A percentile compares a stretch with the other conserved stretches of the same genome.
Conservation (phyloP, 331 rosid genomes). For the Stylosanthes scabra region DNA sequence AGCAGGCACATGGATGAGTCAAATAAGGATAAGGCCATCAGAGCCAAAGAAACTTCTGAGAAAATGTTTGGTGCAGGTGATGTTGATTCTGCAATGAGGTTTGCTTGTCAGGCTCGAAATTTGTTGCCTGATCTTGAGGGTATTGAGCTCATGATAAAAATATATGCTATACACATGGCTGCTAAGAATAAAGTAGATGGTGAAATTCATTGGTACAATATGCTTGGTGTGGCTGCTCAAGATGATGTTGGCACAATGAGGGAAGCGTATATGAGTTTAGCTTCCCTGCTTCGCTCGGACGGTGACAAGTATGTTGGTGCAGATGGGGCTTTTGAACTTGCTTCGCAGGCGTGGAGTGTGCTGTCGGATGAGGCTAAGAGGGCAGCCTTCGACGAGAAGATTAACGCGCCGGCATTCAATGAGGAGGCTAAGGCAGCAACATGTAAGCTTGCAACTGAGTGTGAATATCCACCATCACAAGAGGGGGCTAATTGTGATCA, state of each 20-base stretch:
- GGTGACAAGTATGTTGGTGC: slow-evolving; percentile 55
- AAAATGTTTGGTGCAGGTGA: slow-evolving; percentile 52
- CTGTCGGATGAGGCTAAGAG: slow-evolving; percentile 54
- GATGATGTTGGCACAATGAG: slow-evolving; percentile 52
- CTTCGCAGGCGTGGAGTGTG: slow-evolving; percentile 61
- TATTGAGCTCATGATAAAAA: slow-evolving; percentile 51
- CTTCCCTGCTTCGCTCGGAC: slow-evolving; percentile 57
- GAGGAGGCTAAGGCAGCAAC: background rate
- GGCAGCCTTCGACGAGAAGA: slow-evolving; percentile 48
- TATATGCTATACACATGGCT: slow-evolving; percentile 46
- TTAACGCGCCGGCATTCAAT: background rate
- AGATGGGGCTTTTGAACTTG: slow-evolving; percentile 57
- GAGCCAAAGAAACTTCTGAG: slow-evolving; percentile 57
- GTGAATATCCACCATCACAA: slow-evolving; percentile 42
- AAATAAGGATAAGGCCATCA: slow-evolving; percentile 58
- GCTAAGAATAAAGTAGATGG: slow-evolving; percentile 49
- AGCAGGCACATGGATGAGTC: slow-evolving; percentile 53
- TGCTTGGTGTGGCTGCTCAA: slow-evolving; percentile 42
- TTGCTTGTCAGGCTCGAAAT: slow-evolving; percentile 55
- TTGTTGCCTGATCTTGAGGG: slow-evolving; percentile 60
- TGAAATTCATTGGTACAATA: slow-evolving; percentile 57
- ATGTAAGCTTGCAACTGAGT: slow-evolving; percentile 33
- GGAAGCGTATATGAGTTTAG: slow-evolving; percentile 51
- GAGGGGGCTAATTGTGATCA: slow-evolving; percentile 38
- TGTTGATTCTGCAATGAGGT: slow-evolving; percentile 52